phyloP scores from a whole-genome alignment of 1,284 basidiomycete species.

The Sanguinoderma infundibulare region DNA sequence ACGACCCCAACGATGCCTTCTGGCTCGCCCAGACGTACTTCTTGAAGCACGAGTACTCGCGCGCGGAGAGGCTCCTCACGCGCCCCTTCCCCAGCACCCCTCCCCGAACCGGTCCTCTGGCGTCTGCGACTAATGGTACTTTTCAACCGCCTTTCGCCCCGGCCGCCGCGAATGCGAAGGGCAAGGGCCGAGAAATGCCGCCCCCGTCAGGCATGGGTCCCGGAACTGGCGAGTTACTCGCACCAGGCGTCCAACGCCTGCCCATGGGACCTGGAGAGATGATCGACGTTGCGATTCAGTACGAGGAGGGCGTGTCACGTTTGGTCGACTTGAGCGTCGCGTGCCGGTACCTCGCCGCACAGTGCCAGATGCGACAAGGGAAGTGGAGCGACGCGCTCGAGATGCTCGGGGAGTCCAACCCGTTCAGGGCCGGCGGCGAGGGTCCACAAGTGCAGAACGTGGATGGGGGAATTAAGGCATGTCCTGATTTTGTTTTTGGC shows the following conservation, averaged over 20 bases:
- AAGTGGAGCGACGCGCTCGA: conserved; percentile 94
- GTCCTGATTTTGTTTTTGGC: not conserved
- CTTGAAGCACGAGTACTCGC: conserved; percentile 92
- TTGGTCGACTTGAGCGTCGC: conserved; percentile 92
- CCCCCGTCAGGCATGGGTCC: conserved; percentile 9
- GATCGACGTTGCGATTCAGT: conserved; percentile 64
- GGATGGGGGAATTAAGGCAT: conserved; percentile 87
- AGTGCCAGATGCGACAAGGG: conserved; percentile 92
- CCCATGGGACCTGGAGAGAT: conserved; percentile 70
- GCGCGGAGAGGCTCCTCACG: conserved; percentile 90
- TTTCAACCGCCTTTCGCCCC: conserved; percentile 31
- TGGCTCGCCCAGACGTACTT: conserved; percentile 99
- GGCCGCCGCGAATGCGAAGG: conserved; percentile 42
- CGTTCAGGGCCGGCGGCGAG: conserved; percentile 71
- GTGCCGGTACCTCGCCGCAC: conserved; percentile 92
- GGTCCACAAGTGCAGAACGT: conserved; percentile 74
- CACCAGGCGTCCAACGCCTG: conserved; percentile 51
- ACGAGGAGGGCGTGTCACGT: conserved; percentile 68
- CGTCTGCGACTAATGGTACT: conserved; percentile 49
- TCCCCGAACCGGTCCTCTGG: conserved; percentile 43
- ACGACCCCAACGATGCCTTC: conserved; percentile 95
- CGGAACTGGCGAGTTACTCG: conserved; percentile 12
- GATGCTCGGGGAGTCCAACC: conserved; percentile 91
- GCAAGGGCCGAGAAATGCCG: conserved; percentile 64
- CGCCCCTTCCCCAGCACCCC: conserved; percentile 71